A percentile compares a stretch with the other conserved stretches of the same genome.
phyloP scores from a whole-genome alignment of 2,329 filamentous ascomycete species.

The Cladophialophora bantiana region DNA sequence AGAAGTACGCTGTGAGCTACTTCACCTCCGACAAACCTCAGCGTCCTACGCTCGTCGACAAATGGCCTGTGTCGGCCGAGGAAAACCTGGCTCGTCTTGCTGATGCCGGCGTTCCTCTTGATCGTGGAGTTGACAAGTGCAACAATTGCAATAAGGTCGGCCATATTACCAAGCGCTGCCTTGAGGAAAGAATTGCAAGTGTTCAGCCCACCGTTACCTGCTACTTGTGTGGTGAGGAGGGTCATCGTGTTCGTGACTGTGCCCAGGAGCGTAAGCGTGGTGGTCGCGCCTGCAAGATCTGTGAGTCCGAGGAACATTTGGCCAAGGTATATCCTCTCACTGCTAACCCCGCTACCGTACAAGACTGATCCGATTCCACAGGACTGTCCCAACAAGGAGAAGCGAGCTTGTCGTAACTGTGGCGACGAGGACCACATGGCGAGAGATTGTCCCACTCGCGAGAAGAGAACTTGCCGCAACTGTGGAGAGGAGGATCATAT shows the following conservation, averaged over 20 bases:
- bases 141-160: slow-evolving; percentile 60
- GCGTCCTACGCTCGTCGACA: slow-evolving; percentile 53
- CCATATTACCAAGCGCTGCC: slow-evolving; percentile 56
- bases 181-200: slow-evolving; percentile 52
- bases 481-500: slow-evolving; percentile 58
- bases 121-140: slow-evolving; percentile 60
- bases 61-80: slow-evolving; percentile 58
- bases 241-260: slow-evolving; percentile 60
- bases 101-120: slow-evolving; percentile 59
- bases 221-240: slow-evolving; percentile 53
- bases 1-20: slow-evolving; percentile 59
- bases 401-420: slow-evolving; percentile 61
- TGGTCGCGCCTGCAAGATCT: slow-evolving; percentile 39
- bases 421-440: slow-evolving; percentile 56
- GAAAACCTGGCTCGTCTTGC: slow-evolving; percentile 61
- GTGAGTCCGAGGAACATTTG: slow-evolving; percentile 38
- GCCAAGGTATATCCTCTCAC: slow-evolving; percentile 30
- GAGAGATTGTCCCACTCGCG: slow-evolving; percentile 42
- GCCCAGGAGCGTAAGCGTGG: slow-evolving; percentile 43
- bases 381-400: slow-evolving; percentile 42
- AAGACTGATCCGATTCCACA: slow-evolving; percentile 12
- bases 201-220: slow-evolving; percentile 58
- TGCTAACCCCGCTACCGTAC: background rate
- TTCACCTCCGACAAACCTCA: slow-evolving; percentile 56
- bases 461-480: slow-evolving; percentile 58